phyloP scores from a whole-genome alignment of 2,329 filamentous ascomycete genomes.

The Colletotrichum paranaense region DNA sequence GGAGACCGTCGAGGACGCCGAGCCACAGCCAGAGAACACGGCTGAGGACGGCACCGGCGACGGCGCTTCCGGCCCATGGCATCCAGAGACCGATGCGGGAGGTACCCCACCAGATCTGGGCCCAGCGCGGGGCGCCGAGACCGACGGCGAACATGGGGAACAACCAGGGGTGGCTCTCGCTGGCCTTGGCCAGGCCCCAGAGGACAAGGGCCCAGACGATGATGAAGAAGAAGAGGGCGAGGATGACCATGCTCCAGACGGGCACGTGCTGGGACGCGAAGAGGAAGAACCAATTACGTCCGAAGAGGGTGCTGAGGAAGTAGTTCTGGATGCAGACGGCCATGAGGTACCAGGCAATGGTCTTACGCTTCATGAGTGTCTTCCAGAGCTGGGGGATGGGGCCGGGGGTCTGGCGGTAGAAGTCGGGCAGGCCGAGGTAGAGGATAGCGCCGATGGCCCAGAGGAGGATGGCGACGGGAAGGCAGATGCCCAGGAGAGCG shows the following conservation, averaged over 20 bases:
- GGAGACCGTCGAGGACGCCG: slow-evolving; percentile 72
- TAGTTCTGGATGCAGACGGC: slow-evolving; percentile 75
- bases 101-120: slow-evolving; percentile 75
- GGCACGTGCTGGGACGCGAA: slow-evolving; percentile 68
- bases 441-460: slow-evolving; percentile 68
- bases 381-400: slow-evolving; percentile 74
- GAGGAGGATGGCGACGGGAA: slow-evolving; percentile 68
- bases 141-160: slow-evolving; percentile 76
- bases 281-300: slow-evolving; percentile 74
- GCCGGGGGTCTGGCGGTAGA: slow-evolving; percentile 73
- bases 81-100: slow-evolving; percentile 70
- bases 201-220: slow-evolving; percentile 66
- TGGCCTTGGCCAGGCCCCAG: slow-evolving; percentile 62
- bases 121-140: slow-evolving; percentile 73
- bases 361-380: slow-evolving; percentile 70
- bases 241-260: slow-evolving; percentile 65
- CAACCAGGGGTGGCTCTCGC: slow-evolving; percentile 73
- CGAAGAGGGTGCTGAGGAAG: slow-evolving; percentile 74
- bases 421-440: slow-evolving; percentile 71
- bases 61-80: slow-evolving; percentile 69
- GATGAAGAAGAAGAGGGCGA: slow-evolving; percentile 66
- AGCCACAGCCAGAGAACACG: slow-evolving; percentile 70
- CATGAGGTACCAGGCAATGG: slow-evolving; percentile 75
- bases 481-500: slow-evolving; percentile 56
- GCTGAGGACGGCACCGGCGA: slow-evolving; percentile 66